Base-by-base conservation (phyloP, 306 rosid genomes). In the Cucumis melo region DNA sequence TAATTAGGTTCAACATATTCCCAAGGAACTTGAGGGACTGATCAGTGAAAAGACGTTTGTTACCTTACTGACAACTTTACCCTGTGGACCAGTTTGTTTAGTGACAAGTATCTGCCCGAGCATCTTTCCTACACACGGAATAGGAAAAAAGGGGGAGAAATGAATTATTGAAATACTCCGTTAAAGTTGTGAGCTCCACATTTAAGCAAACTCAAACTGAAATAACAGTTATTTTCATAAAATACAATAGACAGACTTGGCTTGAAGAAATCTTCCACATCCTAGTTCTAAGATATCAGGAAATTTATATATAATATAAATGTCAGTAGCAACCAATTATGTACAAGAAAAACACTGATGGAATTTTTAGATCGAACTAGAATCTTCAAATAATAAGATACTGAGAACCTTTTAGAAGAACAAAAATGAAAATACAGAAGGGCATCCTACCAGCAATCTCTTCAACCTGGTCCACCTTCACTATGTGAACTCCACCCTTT, bases 71-170 rank as follows among this genome's bases (percentile, higher is more conserved):
- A 95, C 99, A 78, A 89, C 74, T 90, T 95, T 95, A 38, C 99
- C 98, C 80, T 90, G 93, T 23, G 98, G 87, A 66, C 99, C 99
- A 59, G 99, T 84, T 89, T 95, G 99, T 79, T 95, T 95, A 53
- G 99, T 92, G 83, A 95, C 99, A 66, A 95, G 96, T 80, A 92
- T 84, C 89, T 95, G 93, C 68, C 98, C 99, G 60, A 92, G 98
- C 99, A 95, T 95, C 85, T 92, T 95, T 73, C 88, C 99, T 95
- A 91, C 84, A 84, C 78, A 21, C 53, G 77, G 21, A 51, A 79
- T 5, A 78, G 62, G 29, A 39, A 74, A 19, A 73, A 75, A 7
- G 1, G 23, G 21, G 0, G 17, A 75, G 27, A 48, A 14, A 20
- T 4, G 13, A 71, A 48, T 24, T 15, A 21, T 46, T 42, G 38